These are phyloP conservation scores for Lentinula sp. DNA, from an alignment of 768 basidiomycete genomes.

Conservation along the genomic window DNA sequence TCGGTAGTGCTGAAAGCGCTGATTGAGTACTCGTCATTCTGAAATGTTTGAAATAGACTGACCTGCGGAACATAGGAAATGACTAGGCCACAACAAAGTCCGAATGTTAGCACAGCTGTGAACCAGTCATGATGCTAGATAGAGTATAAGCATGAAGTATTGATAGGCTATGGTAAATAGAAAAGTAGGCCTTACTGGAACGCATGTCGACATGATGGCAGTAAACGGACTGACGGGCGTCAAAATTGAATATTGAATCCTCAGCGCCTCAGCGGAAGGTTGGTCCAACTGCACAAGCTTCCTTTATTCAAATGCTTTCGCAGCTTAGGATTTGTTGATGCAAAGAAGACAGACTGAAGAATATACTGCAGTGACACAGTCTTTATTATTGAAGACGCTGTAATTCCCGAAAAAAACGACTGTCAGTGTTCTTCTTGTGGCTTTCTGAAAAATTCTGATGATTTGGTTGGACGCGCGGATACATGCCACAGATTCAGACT, in stretches of 20 bases:
- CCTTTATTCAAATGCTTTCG: too few relatives aligned
- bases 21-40: neutral
- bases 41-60: constrained; percentile 14
- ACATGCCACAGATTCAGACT: too few relatives aligned
- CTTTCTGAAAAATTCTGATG: too few relatives aligned
- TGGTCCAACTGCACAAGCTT: too few relatives aligned
- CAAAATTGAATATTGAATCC: neutral
- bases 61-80: constrained; percentile 86
- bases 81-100: constrained; percentile 67
- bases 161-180: neutral
- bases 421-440: too few relatives aligned
- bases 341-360: too few relatives aligned
- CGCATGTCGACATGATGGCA: constrained; percentile 4
- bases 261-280: too few relatives aligned
- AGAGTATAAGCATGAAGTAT: neutral
- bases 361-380: too few relatives aligned
- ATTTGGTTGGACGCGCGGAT: too few relatives aligned
- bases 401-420: too few relatives aligned
- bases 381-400: too few relatives aligned
- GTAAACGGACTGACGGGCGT: neutral
- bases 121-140: constrained; percentile 68
- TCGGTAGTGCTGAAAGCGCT: constrained; percentile 52
- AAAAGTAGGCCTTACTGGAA: neutral
- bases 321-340: too few relatives aligned
- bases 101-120: constrained; percentile 54